Conservation (phyloP, 2,329 filamentous ascomycete genomes). For the Stachybotrys elegans region DNA sequence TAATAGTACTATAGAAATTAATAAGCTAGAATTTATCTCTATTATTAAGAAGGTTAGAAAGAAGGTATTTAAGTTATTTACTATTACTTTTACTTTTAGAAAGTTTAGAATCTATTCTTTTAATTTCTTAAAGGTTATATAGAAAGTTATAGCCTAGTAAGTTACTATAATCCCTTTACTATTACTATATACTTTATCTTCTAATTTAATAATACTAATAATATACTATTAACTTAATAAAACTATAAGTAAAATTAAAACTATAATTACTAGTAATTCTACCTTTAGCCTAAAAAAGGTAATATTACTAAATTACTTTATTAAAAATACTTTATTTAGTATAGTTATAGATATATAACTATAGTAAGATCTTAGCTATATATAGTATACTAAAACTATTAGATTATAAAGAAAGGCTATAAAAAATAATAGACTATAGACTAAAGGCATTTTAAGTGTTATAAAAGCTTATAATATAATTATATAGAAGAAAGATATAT, state of each 20-base stretch:
- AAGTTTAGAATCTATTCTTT: background rate
- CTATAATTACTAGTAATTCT: background rate
- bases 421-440: background rate
- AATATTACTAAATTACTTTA: background rate
- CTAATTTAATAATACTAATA: background rate
- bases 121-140: background rate
- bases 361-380: background rate
- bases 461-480: background rate
- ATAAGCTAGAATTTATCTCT: background rate
- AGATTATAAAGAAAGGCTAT: background rate
- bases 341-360: background rate
- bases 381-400: background rate
- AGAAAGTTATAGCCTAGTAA: background rate
- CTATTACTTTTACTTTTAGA: background rate
- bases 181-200: background rate
- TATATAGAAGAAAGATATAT: background rate
- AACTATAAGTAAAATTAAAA: background rate
- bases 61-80: background rate
- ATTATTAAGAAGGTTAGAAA: background rate
- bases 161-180: background rate
- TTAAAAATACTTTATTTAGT: background rate
- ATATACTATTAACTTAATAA: background rate
- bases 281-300: background rate
- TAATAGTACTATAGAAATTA: background rate
- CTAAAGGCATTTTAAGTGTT: background rate